Percentiles rank a stretch among this genome's conserved stretches.
Evolutionary conservation across 306 rosid genomes (phyloP).

Genomic region (Lathyrus oleraceus): DNA sequence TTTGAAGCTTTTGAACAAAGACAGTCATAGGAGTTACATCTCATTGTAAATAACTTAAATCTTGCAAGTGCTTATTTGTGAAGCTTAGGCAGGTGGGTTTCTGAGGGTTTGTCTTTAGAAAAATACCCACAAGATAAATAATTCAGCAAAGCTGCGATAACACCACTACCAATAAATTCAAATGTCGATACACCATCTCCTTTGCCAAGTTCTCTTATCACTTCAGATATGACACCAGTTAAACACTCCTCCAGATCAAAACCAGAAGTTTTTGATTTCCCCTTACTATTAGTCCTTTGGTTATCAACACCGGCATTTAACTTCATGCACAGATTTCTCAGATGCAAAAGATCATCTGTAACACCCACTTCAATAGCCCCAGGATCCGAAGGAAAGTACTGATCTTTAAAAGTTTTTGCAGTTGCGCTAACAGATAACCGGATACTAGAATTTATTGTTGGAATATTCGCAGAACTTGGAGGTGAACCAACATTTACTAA

Average conservation of each 20-base stretch:
- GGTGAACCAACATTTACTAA: conserved; percentile 71
- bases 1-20: conserved; percentile 92
- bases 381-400: conserved; percentile 80
- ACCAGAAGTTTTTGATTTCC: too few species aligned
- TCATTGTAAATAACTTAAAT: conserved; percentile 68
- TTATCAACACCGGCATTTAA: conserved; percentile 77
- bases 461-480: conserved; percentile 72
- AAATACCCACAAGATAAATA: too few species aligned
- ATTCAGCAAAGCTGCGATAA: too few species aligned
- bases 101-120: too few species aligned
- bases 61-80: conserved; percentile 83
- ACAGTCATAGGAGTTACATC: conserved; percentile 67
- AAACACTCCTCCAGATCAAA: too few species aligned
- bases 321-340: conserved; percentile 79
- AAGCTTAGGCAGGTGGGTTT: conserved; percentile 75
- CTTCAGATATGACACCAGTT: too few species aligned
- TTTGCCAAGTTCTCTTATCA: too few species aligned
- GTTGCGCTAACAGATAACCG: conserved; percentile 71
- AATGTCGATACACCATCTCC: too few species aligned
- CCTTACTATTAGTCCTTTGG: conserved; percentile 64
- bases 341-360: conserved; percentile 80
- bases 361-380: conserved; percentile 83
- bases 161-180: too few species aligned
- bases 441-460: conserved; percentile 66
- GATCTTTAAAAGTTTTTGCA: conserved; percentile 86